Base-by-base conservation (phyloP, 805 yeast species). In the Spathaspora sp. region DNA sequence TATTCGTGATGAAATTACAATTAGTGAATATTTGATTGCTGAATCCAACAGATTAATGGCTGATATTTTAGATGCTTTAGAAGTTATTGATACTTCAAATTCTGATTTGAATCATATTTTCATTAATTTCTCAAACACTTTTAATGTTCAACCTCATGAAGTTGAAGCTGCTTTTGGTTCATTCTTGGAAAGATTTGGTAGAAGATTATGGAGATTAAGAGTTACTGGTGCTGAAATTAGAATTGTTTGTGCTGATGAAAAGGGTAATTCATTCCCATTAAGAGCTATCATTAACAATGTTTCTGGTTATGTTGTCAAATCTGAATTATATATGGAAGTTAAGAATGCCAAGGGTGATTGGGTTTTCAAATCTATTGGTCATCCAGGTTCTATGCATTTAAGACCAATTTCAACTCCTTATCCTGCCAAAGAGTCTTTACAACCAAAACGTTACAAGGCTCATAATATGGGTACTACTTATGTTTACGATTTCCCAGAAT, bases 151-250 rank as follows among this genome's bases (percentile, higher is more conserved):
- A 54, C 97, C 98, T 45, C 89, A 87, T 62, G 98, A 94, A 73
- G 97, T 94, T 55, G 97, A 93, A 72, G 91, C 90, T 56, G 97
- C 99, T 3, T 92, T 94, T 70, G 98, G 97, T 58, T 96, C 97
- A 18, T 94, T 94, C 83, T 79, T 94, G 74, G 97, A 93, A 73
- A 85, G 99, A 73, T 94, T 94, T 60, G 99, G 99, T 56, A 83
- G 97, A 75, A 83, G 97, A 70, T 80, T 94, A 66, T 89, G 98
- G 96, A 84, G 98, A 75, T 79, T 96, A 63, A 85, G 99, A 64
- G 94, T 94, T 48, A 91, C 98, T 44, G 91, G 96, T 59, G 99
- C 99, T 51, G 99, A 94, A 76, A 90, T 94, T 57, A 84, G 99
- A 67, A 94, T 94, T 62, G 92, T 89, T 77, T 91, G 97, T 65